Evolutionary conservation across 129 eudicot species (phyloP), one percentile per base, ranked within the genome.

Genomic region (Pittosporum tobira): DNA sequence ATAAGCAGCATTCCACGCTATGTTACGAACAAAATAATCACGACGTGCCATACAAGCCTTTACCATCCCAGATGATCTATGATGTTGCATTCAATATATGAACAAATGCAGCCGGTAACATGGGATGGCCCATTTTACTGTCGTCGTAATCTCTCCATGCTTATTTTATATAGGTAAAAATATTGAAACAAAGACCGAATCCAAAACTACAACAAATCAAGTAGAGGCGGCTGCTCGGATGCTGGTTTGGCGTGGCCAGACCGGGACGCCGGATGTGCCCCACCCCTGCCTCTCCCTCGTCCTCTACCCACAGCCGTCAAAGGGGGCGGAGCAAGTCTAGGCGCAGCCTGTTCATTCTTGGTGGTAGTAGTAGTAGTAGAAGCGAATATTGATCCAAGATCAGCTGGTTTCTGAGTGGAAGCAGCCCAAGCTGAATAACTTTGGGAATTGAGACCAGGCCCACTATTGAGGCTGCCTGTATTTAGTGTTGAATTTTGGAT

Each of bases 281-380:
- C 84, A 27, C 78, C 84, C 65, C 84, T 56, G 5, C 88, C 88
- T 56, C 88, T 79, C 22, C 95, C 98, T 64, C 95, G 73, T 21
- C 81, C 97, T 80, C 98, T 80, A 61, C 95, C 94, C 37, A 86
- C 87, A 38, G 95, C 87, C 46, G 82, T 86, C 34, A 61, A 42
- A 10, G 98, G 98, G 20, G 98, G 98, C 25, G 98, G 98, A 44
- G 98, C 95, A 29, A 90, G 74, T 74, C 84, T 83, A 27, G 57
- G 87, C 47, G 98, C 88, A 51, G 65, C 62, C 14, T 69, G 36
- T 64, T 72, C 89, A 61, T 63, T 78, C 57, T 66, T 84, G 62
- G 53, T n/a, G n/a, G n/a, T n/a, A n/a, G n/a, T n/a, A n/a, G n/a
- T n/a, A n/a, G n/a, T n/a, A n/a, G n/a, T 61, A 16, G 94, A 54